Base-by-base conservation (phyloP, 2,329 filamentous ascomycete genomes). In the Aspergillus sp. region DNA sequence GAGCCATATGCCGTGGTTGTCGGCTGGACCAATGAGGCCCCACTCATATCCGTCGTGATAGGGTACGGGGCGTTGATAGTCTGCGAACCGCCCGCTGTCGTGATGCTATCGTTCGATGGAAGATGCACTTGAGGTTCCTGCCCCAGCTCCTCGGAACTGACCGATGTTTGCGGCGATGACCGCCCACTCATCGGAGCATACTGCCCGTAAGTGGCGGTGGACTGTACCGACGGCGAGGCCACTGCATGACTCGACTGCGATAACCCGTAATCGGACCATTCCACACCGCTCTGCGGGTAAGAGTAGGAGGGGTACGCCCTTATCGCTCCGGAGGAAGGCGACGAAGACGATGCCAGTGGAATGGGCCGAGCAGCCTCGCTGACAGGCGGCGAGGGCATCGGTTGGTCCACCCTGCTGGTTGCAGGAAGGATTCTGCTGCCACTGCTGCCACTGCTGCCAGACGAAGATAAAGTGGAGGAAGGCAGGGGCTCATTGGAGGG, bases 281-380 rank as follows among this genome's bases (percentile, higher is more conserved):
- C 19, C 41, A 57, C 48, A 10, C 45, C 48, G 19, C 52, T 51
- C 7, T 63, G 63, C 7, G 61, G 55, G 7, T 54, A 55, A 32
- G 56, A 60, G 41, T 60, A 65, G 7, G 54, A 55, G 33, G 56
- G 60, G 41, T 60, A 65, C 29, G 52, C 50, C 30, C 55, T 55
- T 2, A 57, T 43, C 4, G 62, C 57, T 5, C 54, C 48, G 62
- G 64, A 46, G 57, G 67, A 49, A 62, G 61, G 39, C 9, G 46
- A 34, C 28, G 48, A 33, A 29, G 46, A 34, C 28, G 48, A 33
- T 28, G 45, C 41, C 3, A 66, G 67, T 32, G 60, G 59, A 19
- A 48, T 43, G 33, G n/a, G 39, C 26, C 39, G n/a, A n/a, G 41
- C 48, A 10, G 44, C 41, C 7, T 40, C 42, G 41, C 47, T 51